A percentile compares a stretch with the other conserved stretches of the same genome.
phyloP scores from a whole-genome alignment of 2,329 filamentous ascomycete species.

The Ophidiomyces ophidiicola region DNA sequence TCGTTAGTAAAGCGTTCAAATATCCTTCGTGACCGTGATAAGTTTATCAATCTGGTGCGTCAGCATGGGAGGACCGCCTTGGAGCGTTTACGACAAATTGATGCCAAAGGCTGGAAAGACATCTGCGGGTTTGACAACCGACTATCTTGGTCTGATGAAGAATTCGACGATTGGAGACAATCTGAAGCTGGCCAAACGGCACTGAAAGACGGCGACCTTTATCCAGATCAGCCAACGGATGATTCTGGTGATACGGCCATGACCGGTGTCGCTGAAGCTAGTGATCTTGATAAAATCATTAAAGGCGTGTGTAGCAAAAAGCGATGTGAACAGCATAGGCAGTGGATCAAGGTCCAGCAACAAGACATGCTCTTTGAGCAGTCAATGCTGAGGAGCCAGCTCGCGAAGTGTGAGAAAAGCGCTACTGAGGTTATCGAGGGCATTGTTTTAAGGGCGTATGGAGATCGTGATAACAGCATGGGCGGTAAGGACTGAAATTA shows the following conservation, averaged over 20 bases:
- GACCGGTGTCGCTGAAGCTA: slow-evolving; percentile 21
- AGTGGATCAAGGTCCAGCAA: slow-evolving; percentile 38
- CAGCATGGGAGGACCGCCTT: slow-evolving; percentile 32
- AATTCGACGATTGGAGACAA: slow-evolving; percentile 37
- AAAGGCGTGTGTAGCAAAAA: slow-evolving; percentile 38
- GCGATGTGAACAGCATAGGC: slow-evolving; percentile 37
- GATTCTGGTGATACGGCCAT: slow-evolving; percentile 28
- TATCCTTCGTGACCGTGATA: slow-evolving; percentile 33
- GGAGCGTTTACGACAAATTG: slow-evolving; percentile 34
- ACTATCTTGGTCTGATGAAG: slow-evolving; percentile 38
- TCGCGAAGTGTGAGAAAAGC: slow-evolving; percentile 30
- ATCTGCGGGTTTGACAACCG: slow-evolving; percentile 39
- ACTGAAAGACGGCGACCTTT: slow-evolving; percentile 29
- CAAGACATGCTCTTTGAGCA: slow-evolving; percentile 36
- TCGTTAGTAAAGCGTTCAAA: slow-evolving; percentile 22
- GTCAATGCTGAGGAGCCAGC: slow-evolving; percentile 28
- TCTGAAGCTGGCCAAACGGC: slow-evolving; percentile 29
- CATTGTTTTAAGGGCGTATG: slow-evolving; percentile 31
- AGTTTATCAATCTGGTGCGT: slow-evolving; percentile 33
- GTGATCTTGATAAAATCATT: slow-evolving; percentile 22
- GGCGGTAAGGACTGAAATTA: slow-evolving; percentile 4
- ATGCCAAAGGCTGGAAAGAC: slow-evolving; percentile 38
- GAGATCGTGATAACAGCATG: slow-evolving; percentile 18
- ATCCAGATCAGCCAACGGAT: slow-evolving; percentile 23
- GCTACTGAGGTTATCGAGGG: slow-evolving; percentile 33